These are phyloP conservation scores for Babesia divergens DNA, from an alignment of 169 alveolate genomes.

Conservation along the genomic window DNA sequence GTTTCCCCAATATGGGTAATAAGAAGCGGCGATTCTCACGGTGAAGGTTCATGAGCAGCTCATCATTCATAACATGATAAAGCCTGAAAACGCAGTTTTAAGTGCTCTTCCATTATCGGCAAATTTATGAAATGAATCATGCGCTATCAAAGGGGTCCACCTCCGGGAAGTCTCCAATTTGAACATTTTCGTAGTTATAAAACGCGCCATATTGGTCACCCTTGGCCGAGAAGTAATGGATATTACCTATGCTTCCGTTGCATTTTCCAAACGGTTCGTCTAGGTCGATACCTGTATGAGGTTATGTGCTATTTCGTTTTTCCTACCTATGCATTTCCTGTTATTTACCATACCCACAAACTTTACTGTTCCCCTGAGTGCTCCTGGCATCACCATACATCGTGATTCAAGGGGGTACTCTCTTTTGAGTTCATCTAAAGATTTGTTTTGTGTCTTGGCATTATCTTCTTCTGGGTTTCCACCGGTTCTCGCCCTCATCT, in stretches of 20 bases:
- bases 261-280: conserved; percentile 89
- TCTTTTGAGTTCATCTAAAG: conserved; percentile 25
- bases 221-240: conserved; percentile 73
- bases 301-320: background rate
- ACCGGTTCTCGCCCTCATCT: conserved; percentile 32
- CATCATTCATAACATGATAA: too few relatives aligned
- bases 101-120: too few relatives aligned
- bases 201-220: conserved; percentile 80
- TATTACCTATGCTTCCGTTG: conserved; percentile 80
- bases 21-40: too few relatives aligned
- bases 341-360: conserved; percentile 61
- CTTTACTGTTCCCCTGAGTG: conserved; percentile 49
- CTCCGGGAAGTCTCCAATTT: conserved; percentile 86
- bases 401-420: conserved; percentile 46
- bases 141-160: conserved; percentile 81
- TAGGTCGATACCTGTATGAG: conserved; percentile 79
- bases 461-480: background rate
- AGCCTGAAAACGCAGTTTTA: too few relatives aligned
- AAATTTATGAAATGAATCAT: background rate
- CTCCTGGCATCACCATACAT: conserved; percentile 60
- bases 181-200: conserved; percentile 76
- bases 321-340: conserved; percentile 27
- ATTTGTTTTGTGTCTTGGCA: background rate
- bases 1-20: too few relatives aligned
- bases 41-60: too few relatives aligned